Conservation (phyloP, 768 basidiomycete genomes). For the Podaxis mareebaensis region DNA sequence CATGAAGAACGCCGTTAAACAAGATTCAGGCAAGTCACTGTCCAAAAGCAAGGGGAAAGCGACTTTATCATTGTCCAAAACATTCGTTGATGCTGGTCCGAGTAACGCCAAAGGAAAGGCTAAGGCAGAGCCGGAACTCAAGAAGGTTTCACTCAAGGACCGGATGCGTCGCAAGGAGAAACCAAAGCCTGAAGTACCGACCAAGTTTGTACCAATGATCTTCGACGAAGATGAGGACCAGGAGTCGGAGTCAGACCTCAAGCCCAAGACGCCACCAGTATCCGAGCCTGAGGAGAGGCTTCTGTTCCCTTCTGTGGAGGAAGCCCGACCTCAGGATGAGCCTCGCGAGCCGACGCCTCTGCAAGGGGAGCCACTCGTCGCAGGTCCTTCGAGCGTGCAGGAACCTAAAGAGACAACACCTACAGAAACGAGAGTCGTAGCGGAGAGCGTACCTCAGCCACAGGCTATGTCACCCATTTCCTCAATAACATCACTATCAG, state of each 20-base stretch:
- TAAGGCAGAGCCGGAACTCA: constrained; percentile 34
- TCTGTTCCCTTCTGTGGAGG: not conserved
- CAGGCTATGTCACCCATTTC: not conserved
- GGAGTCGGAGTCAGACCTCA: constrained; percentile 15
- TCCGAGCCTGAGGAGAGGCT: not conserved
- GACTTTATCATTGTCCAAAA: not conserved
- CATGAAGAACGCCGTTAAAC: constrained; percentile 13
- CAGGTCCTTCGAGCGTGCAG: not conserved
- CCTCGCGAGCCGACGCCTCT: not conserved
- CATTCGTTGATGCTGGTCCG: not conserved
- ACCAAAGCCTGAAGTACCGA: constrained; percentile 25
- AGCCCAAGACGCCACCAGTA: not conserved
- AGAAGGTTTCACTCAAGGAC: constrained; percentile 24
- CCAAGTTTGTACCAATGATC: constrained; percentile 25
- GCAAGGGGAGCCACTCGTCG: not conserved
- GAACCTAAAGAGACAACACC: not conserved
- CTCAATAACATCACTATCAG: not conserved
- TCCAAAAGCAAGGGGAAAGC: constrained; percentile 22
- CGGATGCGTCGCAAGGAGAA: constrained; percentile 14
- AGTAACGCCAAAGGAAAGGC: constrained; percentile 34
- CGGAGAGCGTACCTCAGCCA: not conserved
- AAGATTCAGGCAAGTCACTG: constrained; percentile 1
- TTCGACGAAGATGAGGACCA: constrained; percentile 32
- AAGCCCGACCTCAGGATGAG: not conserved
- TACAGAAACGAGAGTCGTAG: not conserved